Evolutionary conservation across 768 basidiomycete genomes (phyloP).

Genomic region (Trametes punicea): DNA sequence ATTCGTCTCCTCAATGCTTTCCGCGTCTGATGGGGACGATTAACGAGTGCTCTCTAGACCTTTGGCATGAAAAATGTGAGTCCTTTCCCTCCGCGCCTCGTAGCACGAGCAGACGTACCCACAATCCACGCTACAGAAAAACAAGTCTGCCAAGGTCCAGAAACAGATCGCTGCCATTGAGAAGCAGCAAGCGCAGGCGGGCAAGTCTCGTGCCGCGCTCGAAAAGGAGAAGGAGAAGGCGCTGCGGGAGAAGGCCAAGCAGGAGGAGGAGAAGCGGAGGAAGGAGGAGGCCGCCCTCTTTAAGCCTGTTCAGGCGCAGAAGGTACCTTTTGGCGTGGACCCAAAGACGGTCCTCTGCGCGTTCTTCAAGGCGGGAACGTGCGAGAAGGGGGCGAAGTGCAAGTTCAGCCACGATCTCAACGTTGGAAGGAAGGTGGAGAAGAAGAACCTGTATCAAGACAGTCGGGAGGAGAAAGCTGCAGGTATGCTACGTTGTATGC

Average conservation of each 20-base stretch:
- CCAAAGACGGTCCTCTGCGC: slow-evolving; percentile 93
- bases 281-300: slow-evolving; percentile 85
- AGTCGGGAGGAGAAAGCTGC: slow-evolving; percentile 72
- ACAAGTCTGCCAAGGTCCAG: slow-evolving; percentile 91
- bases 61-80: slow-evolving; percentile 87
- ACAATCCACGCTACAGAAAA: slow-evolving; percentile 58
- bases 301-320: slow-evolving; percentile 77
- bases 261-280: slow-evolving; percentile 76
- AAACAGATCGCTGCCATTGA: slow-evolving; percentile 78
- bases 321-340: slow-evolving; percentile 92
- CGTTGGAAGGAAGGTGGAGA: slow-evolving; percentile 87
- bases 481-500: slow-evolving; percentile 43
- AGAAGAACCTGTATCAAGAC: slow-evolving; percentile 94
- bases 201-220: slow-evolving; percentile 75
- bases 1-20: slow-evolving; percentile 23
- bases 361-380: slow-evolving; percentile 88
- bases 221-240: slow-evolving; percentile 88
- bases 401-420: slow-evolving; percentile 96
- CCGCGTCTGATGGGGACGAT: slow-evolving; percentile 28
- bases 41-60: slow-evolving; percentile 47
- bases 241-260: slow-evolving; percentile 67
- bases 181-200: slow-evolving; percentile 65
- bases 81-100: slow-evolving; percentile 13
- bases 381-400: slow-evolving; percentile 93
- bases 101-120: not conserved